Base-by-base conservation (phyloP, 306 rosid genomes). In the Phaseolus lunatus region DNA sequence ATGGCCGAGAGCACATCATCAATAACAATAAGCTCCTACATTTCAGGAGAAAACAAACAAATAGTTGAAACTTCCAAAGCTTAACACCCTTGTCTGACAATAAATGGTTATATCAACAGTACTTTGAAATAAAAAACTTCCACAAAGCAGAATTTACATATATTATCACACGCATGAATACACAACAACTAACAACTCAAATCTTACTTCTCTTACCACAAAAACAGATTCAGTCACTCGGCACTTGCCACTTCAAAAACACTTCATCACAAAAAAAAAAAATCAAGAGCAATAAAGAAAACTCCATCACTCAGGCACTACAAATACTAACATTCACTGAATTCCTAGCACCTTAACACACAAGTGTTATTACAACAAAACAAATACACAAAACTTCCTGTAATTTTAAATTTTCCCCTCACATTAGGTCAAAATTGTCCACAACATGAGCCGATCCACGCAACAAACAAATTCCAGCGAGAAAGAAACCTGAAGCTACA, bases 11-110 rank as follows among this genome's bases (percentile, higher is more conserved):
- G 89, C 50, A 95, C 82, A 79, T 92, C 97, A 81, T 95, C 98
- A 77, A 95, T 90, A 48, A 95, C 93, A 69, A 95, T 86, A 85
- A 95, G 97, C 86, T 95, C 98, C 98, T 94, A 75, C 77, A 83
- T 31, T 56, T 68, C 27, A 64, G 70, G 16, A 85, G 15, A 75
- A 81, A 75, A 81, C 68, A 79, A 67, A 79, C 20, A 24, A 37
- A 50, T 27, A 68, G 26, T 45, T 67, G 23, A 78, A 65, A 24
- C 64, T 50, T 72, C 53, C 13, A 10, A 57, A 65, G 33, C 56
- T 9, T 4, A 15, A 66, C 13, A 67, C 20, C 20, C 56, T 19
- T 48, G 65, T 56, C 14, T 49, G 49, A 50, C 31, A n/a, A 67
- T 16, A 35, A 62, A 22, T 76, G 37, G 63, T 45, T 9, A 77